Evolutionary conservation across 2,329 filamentous ascomycete genomes (phyloP).

Genomic region (Ceratocystiopsis brevicomis): DNA sequence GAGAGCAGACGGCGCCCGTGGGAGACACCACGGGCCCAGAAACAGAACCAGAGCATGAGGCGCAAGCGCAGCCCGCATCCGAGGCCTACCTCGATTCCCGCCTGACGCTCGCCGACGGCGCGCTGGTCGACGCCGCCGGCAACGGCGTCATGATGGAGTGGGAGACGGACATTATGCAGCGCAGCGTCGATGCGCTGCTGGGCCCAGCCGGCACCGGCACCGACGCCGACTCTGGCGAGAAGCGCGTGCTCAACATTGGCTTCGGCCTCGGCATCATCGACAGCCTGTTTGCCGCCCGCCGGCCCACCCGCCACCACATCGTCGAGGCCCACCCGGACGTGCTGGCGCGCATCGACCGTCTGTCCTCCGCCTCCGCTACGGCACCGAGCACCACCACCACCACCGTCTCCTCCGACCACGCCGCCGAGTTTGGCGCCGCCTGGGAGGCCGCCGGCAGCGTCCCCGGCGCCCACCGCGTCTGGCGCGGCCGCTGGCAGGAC

Average conservation of each 20-base stretch:
- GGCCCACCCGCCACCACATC: constrained; percentile 58
- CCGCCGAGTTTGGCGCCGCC: constrained; percentile 24
- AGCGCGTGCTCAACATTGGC: constrained; percentile 65
- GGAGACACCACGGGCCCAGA: constrained; percentile 11
- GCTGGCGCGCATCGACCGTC: constrained; percentile 37
- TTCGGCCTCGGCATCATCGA: constrained; percentile 88
- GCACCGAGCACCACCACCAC: constrained; percentile 24
- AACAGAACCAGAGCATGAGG: constrained; percentile 24
- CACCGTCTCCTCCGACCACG: constrained; percentile 14
- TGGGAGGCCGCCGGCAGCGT: constrained; percentile 38
- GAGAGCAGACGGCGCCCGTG: constrained; percentile 11
- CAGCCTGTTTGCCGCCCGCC: constrained; percentile 48
- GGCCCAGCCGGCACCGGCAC: constrained; percentile 15
- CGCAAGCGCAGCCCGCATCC: constrained; percentile 26
- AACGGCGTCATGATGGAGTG: constrained; percentile 92
- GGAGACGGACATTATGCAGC: constrained; percentile 74
- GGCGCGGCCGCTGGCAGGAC: constrained; percentile 66
- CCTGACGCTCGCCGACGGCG: constrained; percentile 43
- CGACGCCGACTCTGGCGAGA: constrained; percentile 21
- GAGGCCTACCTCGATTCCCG: constrained; percentile 42
- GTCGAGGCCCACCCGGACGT: constrained; percentile 72
- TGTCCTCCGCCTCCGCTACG: constrained; percentile 35
- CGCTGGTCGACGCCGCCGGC: constrained; percentile 52
- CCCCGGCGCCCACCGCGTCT: constrained; percentile 52
- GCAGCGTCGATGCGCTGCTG: constrained; percentile 52